Conservation (phyloP, 352 stramenopile genomes). For the Phytophthora foliorum region DNA sequence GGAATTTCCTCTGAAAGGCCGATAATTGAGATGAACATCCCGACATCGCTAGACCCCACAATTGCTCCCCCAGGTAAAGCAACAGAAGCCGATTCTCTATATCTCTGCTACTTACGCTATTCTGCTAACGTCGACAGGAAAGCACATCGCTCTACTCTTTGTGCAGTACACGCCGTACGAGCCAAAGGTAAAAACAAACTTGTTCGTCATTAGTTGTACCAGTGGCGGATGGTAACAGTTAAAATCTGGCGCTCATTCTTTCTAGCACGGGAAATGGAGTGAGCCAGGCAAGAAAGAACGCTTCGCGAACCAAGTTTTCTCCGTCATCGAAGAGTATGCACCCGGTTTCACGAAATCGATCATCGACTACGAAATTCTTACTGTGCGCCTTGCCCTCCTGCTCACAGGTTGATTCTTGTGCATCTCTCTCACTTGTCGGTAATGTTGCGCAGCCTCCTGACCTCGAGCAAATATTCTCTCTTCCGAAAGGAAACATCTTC, state of each 20-base stretch:
- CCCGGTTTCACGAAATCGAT: conserved; percentile 89
- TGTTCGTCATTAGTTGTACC: not conserved
- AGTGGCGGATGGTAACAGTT: not conserved
- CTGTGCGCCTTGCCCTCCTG: conserved; percentile 41
- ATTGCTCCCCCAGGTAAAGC: conserved; percentile 73
- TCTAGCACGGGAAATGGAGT: conserved; percentile 81
- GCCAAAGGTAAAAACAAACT: conserved; percentile 57
- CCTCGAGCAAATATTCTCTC: conserved; percentile 89
- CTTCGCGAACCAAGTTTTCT: conserved; percentile 89
- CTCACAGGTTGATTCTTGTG: not conserved
- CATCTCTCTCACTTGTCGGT: not conserved
- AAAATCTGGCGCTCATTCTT: not conserved
- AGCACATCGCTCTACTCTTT: conserved; percentile 92
- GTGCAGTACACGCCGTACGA: conserved; percentile 93
- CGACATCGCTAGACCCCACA: conserved; percentile 84
- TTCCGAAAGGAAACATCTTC: conserved; percentile 92
- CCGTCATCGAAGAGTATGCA: conserved; percentile 88
- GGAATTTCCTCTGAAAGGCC: conserved; percentile 76
- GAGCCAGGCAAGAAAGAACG: conserved; percentile 77
- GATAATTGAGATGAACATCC: conserved; percentile 94
- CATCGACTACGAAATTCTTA: conserved; percentile 89
- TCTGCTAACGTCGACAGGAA: conserved; percentile 46
- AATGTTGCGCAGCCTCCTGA: conserved; percentile 72
- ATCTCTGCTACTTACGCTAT: not conserved
- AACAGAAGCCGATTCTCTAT: not conserved